Base-by-base conservation (phyloP, 495 filamentous ascomycete genomes). In the Penicillium silybi region DNA sequence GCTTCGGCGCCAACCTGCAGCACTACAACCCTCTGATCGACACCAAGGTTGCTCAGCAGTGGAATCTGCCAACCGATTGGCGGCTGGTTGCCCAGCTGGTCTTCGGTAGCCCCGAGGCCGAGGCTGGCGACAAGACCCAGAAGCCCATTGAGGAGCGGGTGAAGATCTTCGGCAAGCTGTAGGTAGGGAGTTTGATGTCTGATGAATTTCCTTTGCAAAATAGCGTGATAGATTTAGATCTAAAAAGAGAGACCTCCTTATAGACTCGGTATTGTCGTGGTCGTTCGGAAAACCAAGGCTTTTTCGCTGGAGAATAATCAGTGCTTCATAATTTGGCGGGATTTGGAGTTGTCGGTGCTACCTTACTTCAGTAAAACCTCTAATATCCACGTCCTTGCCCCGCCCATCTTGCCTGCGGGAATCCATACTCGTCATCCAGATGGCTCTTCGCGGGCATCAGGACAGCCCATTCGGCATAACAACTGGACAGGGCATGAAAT, bases 11-110 rank as follows among this genome's bases (percentile, higher is more conserved):
- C 34, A 81, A 80, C 59, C 64, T 82, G 42, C 79, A 82, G 66
- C 79, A 82, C 64, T 80, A 80, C 53, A 80, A 79, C 56, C 74
- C 75, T 1, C 60, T 78, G 5, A 74, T 81, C 56, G 73, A 80
- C 54, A 58, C 61, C 9, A 62, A 58, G 10, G 63, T 80, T 15
- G 58, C 69, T 22, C 69, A 74, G 42, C 62, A 70, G 48, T 80
- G 69, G 64, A 60, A 67, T 43, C 59, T 82, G 39, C 79, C 79
- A 16, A 53, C 40, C 15, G 70, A 71, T 4, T 82, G 77, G 76
- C 60, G 59, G 5, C 59, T 79, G 18, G 65, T 72, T 50, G 69
- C 77, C 5, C 78, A 82, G 53, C 45, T 82, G 52, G 78, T 81
- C 45, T 80, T 80, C 58, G 79, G 79, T 11, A 70, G 64, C 35